Base-by-base conservation (phyloP, 176 grass and related monocot genomes). In the Chloris gayana region DNA sequence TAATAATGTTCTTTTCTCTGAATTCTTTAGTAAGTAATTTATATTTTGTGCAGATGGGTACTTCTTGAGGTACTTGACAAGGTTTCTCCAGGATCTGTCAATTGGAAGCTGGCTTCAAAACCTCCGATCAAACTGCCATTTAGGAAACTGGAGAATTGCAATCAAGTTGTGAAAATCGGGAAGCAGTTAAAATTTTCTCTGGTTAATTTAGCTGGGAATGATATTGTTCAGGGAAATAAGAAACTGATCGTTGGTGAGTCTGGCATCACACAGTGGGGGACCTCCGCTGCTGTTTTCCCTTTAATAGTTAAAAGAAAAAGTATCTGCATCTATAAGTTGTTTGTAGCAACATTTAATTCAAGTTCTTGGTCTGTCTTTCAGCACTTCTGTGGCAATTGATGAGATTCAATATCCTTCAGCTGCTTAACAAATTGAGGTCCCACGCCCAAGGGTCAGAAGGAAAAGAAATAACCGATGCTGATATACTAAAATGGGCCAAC, bases 191-290 rank as follows among this genome's bases (percentile, higher is more conserved):
- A 95, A 2, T 95, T 98, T 74, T 98, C 95, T 14, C 67, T 98
- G 58, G 92, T 98, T 74, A 98, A 98, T 87, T 80, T 98, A 74
- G 95, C 95, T 85, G 95, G 95, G 53, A 98, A 91, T 88, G 95
- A 98, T 78, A 98, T 98, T 88, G 95, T 98, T 63, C 95, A 98
- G 86, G 95, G 95, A 89, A 98, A 98, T 44, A 98, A 98, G 75
- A 98, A 98, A 80, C 75, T 98, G 65, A 98, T 98, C 77, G 92
- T 98, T 81, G 90, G 95, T 98, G 71, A 89, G 89, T 85, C 51
- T 54, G 22, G 11, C 22, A 25, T 10, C 9, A 12, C 56, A 25
- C 56, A 25, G n/a, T 25, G 22, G 47, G 35, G 47, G 13, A 3
- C 15, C 47, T 50, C 47, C 4, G 3, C 47, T 54, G 4, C 9